Evolutionary conservation across 805 yeast genomes (phyloP), one percentile per base, ranked within the genome.

Genomic region (Wickerhamomyces strasburgensis): DNA sequence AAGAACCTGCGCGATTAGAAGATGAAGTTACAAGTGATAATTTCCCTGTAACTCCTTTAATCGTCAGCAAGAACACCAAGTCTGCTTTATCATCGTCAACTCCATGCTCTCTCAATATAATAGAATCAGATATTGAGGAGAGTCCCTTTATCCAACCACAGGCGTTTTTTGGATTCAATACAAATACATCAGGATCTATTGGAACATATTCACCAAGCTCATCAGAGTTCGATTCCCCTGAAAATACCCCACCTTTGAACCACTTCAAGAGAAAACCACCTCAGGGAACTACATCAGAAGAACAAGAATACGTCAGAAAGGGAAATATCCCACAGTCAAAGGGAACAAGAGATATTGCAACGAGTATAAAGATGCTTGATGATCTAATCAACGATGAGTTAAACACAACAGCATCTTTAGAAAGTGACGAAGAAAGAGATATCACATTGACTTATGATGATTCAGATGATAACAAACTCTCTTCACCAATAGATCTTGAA

Each of bases 181-280:
- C 60, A 3, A 61, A 61, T 29, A 54, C 54, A 7, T 48, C 56
- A 2, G 64, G 65, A 13, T 64, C 71, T 2, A 67, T 68, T 28
- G 73, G 73, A 1, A 70, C 68, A 11, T 68, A 61, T 48, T 67
- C 72, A 3, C 73, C 73, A 14, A 63, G 69, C 6, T 65, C 71
- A 3, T 65, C 70, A 1, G 72, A 67, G 35, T 57, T 66, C 39
- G 71, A 64, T 25, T 62, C 69, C 6, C 70, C 70, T 7, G 60
- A 56, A 24, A 31, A 42, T 23, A 47, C 49, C 14, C 52, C 52
- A 5, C 45, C 49, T 11, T 30, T 43, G 29, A 39, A 36, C 7
- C 43, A 40, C n/a, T 32, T 31, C 19, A 43, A 40, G 27, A 34
- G 29, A 9, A 46, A 45, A 29, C 49, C 50, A 19, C 30, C 38